Percentiles rank a stretch among this genome's conserved stretches.
phyloP scores from a whole-genome alignment of 345 rosid genomes.

The Trapa bicornis region DNA sequence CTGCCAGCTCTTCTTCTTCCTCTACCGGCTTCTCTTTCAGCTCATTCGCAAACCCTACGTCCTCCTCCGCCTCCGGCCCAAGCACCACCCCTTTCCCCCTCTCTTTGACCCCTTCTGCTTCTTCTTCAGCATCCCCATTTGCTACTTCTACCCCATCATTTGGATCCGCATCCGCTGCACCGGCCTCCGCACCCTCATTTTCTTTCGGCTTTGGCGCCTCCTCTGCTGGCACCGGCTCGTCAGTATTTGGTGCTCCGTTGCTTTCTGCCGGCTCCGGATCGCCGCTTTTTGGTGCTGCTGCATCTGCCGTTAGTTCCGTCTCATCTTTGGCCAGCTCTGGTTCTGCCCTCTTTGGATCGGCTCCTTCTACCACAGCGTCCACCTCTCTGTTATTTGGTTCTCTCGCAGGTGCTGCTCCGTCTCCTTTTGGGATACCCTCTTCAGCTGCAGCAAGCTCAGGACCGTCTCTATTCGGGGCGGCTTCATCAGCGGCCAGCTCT shows the following conservation, averaged over 20 bases:
- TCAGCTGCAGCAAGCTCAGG: conserved; percentile 10
- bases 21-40: conserved; percentile 8
- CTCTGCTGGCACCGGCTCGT: neutral
- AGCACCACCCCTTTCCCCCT: conserved; percentile 7
- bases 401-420: conserved; percentile 3
- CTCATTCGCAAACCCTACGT: conserved; percentile 14
- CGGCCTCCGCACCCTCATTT: conserved; percentile 7
- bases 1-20: conserved; percentile 24
- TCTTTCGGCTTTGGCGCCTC: conserved; percentile 1
- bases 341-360: conserved; percentile 6
- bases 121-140: conserved; percentile 12
- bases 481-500: conserved; percentile 6
- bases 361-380: neutral
- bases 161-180: conserved; percentile 14
- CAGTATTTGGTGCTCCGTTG: conserved; percentile 6
- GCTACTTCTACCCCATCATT: conserved; percentile 4
- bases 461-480: conserved; percentile 9
- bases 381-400: conserved; percentile 6
- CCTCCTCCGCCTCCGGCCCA: conserved; percentile 3
- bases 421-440: conserved; percentile 6
- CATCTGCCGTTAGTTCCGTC: neutral
- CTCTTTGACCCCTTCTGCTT: conserved; percentile 9
- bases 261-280: neutral
- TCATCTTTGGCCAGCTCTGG: conserved; percentile 2
- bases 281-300: conserved; percentile 6